Base-by-base conservation (phyloP, 78 protist species). In the slime mould (Dictyostelium discoideum) region DNA sequence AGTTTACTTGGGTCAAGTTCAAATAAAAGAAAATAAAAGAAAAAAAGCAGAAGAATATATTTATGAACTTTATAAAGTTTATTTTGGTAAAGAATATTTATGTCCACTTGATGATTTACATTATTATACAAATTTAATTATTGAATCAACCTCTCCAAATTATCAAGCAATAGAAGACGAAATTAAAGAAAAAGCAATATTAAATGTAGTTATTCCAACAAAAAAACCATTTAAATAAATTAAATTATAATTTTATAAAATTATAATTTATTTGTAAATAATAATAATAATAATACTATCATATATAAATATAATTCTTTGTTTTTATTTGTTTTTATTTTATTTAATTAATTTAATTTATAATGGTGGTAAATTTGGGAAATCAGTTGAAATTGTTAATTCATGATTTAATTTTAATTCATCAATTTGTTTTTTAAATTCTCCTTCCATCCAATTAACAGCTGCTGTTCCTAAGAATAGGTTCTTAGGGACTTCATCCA, bases 121-220 rank as follows among this genome's bases (percentile, higher is more conserved):
- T 10, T n/a, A 72, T 11, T 90, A 72, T 72, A 39, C 78, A 29
- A 90, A 72, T 42, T 42, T 46, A 42, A 90, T 90, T 3, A 65
- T 90, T n/a, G 94, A 90, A 44, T 11, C 3, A 48, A 65, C 94
- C 3, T 44, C 26, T 22, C 89, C 87, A 42, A 26, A 90, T 16
- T 90, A 90, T 72, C 94, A 90, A 67, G 11, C 10, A 13, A 90
- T 90, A 7, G 94, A 90, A 50, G 94, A 90, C 22, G 94, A 90
- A 9, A 90, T 90, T 42, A 90, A 90, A 72, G 76, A 77, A 46
- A 90, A 90, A n/a, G 94, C 94, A n/a, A 77, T 90, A 2, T n/a
- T 40, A 22, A 77, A 82, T 90, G 85, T 90, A 10, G 50, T 57
- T 3, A 29, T 90, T 13, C 94, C 94, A 16, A 13, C 50, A 2